Base-by-base conservation (phyloP, 108 stramenopile species). In the Pseudonitzschia delicatissima region DNA sequence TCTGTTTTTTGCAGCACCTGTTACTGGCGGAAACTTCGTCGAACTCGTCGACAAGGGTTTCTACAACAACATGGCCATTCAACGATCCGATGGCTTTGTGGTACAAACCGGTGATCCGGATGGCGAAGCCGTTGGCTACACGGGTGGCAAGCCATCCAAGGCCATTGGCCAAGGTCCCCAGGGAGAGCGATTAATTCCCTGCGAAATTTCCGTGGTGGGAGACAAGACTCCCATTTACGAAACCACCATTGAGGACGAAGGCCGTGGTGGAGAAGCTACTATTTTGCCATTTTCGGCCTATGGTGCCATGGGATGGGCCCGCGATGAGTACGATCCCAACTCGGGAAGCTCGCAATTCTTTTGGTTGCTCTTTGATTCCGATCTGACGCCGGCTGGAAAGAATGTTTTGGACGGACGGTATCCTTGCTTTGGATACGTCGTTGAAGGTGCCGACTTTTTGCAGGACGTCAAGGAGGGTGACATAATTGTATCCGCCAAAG, bases 351-450 rank as follows among this genome's bases (percentile, higher is more conserved):
- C 84, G 63, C 97, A 98, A 79, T 96, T 96, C 81, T 98, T 98
- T 73, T 98, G 93, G 93, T 72, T 98, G 58, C 77, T 98, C 47
- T 98, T 98, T 73, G 96, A 98, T 73, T 90, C 88, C 17, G 97
- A 98, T 84, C 81, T 98, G 40, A 98, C 97, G 7, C 97, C 97
- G 15, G 97, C 96, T n/a, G 97, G 97, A 28, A 98, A 98, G 79
- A 98, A 98, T 81, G 84, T 98, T 0, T 72, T 98, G 48, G 97
- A 98, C 76, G 97, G 96, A 4, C 77, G 94, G 6, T 96, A 96
- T 69, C 91, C 93, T 57, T 80, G 77, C 69, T 97, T 98, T 69
- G 98, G 98, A 29, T 98, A 98, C 59, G 95, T 96, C 7, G 82
- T 91, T 12, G 86, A 95, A 70, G 94, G 94, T 36, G 81, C 87